Base-by-base conservation (phyloP, 2,329 filamentous ascomycete species). In the Aspergillus sp. region DNA sequence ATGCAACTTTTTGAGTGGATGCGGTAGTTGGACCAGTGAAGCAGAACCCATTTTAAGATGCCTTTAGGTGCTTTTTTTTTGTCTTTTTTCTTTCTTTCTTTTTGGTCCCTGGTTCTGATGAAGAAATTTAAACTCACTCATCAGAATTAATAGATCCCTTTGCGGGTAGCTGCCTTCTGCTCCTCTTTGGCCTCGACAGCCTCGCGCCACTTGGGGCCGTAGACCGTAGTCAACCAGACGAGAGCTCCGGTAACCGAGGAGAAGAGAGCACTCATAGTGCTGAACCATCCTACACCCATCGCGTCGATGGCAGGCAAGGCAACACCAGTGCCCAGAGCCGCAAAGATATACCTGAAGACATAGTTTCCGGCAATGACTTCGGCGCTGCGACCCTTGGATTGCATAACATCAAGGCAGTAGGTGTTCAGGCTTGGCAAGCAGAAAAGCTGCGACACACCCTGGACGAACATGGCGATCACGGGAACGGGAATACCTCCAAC, bases 351-450 rank as follows among this genome's bases (percentile, higher is more conserved):
- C 4, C 87, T 75, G 43, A 86, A 73, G 57, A 88, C 81, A 64
- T 90, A 93, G 63, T 91, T 93, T 0, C 85, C 85, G 0, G 86
- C 85, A 39, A 88, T 80, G 3, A 91, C 85, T 59, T 93, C 86
- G 3, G 83, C 79, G 39, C 80, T 80, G 29, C 78, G 72, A 1
- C 74, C 74, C 26, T 59, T 62, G 2, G 64, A 59, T 53, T 84
- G 84, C 82, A 90, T 88, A 8, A 91, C 86, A 62, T 93, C 86
- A 36, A 93, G 67, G 61, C 86, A 90, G 66, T 93, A 90, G 0
- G 85, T 86, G 62, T 90, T 89, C 51, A 90, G 63, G 42, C 78
- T 80, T 0, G 85, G 85, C 58, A 88, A 89, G 56, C 83, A 86
- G 59, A 88, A 86, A 4, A 89, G 69, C 63, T 89, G 84, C 0